phyloP scores from a whole-genome alignment of 306 rosid genomes.

The Arachis hypogaea region DNA sequence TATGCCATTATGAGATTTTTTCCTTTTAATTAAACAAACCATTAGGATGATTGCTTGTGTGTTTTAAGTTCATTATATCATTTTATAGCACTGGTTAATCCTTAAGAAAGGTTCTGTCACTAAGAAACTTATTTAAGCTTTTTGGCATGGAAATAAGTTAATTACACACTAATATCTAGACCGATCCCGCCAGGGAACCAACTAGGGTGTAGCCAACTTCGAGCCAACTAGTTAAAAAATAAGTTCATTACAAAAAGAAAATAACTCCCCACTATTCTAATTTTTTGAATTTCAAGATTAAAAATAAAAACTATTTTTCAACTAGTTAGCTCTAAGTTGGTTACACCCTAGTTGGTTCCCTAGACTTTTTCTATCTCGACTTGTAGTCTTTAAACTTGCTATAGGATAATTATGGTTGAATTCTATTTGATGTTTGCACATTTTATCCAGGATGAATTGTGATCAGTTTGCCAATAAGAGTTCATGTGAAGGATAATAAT shows the following conservation, averaged over 20 bases:
- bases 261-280: no score
- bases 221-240: no score
- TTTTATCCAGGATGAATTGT: conserved; percentile 23
- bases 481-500: conserved; percentile 1
- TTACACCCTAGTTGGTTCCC: no score
- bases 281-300: no score
- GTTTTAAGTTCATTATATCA: conserved; percentile 26
- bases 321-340: no score
- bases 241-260: no score
- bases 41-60: conserved; percentile 26
- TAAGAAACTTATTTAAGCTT: not conserved
- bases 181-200: no score
- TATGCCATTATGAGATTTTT: conserved; percentile 32
- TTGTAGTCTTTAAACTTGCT: conserved; percentile 19
- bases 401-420: conserved; percentile 15
- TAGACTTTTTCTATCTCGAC: not conserved
- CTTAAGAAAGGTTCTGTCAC: not conserved
- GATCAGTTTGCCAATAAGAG: conserved; percentile 21
- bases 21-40: conserved; percentile 31
- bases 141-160: not conserved
- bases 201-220: no score
- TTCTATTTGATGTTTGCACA: conserved; percentile 17
- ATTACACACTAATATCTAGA: not conserved
- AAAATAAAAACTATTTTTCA: no score
- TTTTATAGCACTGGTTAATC: conserved; percentile 10